A percentile compares a stretch with the other conserved stretches of the same genome.
phyloP scores from a whole-genome alignment of 768 basidiomycete genomes.

The Hortiboletus campestris region DNA sequence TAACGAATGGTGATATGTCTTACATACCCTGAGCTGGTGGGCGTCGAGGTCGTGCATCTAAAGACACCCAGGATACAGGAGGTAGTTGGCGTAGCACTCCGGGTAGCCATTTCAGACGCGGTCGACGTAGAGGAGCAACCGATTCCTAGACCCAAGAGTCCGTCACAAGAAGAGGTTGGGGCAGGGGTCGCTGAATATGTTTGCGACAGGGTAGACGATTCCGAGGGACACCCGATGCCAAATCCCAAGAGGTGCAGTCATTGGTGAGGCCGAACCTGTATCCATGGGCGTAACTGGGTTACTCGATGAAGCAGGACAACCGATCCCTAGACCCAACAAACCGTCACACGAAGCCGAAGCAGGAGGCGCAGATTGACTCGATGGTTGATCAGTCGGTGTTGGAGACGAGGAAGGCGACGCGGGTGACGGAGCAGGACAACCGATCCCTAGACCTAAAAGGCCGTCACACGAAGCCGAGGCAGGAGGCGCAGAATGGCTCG shows the following conservation, averaged over 20 bases:
- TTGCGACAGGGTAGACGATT: background rate
- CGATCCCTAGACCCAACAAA: conserved; percentile 3
- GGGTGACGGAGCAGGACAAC: too few species aligned
- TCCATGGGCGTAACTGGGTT: background rate
- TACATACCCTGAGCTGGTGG: conserved; percentile 13
- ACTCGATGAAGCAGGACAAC: conserved; percentile 1
- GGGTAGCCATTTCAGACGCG: too few species aligned
- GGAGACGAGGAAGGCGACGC: background rate
- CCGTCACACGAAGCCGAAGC: too few species aligned
- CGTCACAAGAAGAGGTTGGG: conserved; percentile 4
- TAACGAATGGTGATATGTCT: too few species aligned
- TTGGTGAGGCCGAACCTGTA: background rate
- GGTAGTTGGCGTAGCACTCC: too few species aligned
- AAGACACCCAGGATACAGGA: conserved; percentile 17
- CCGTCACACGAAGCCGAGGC: too few species aligned
- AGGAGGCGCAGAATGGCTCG: too few species aligned
- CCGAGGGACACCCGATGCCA: conserved; percentile 8
- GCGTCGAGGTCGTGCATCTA: conserved; percentile 11
- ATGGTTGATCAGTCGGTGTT: too few species aligned
- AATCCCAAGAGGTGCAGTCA: conserved; percentile 11
- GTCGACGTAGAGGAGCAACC: conserved; percentile 15
- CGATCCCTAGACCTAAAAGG: too few species aligned
- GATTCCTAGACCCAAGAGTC: conserved; percentile 2
- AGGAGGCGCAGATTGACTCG: too few species aligned
- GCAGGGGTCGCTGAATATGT: background rate